Base-by-base conservation (phyloP, 164 flowering plant genomes). In the Nymphaea colorata region DNA sequence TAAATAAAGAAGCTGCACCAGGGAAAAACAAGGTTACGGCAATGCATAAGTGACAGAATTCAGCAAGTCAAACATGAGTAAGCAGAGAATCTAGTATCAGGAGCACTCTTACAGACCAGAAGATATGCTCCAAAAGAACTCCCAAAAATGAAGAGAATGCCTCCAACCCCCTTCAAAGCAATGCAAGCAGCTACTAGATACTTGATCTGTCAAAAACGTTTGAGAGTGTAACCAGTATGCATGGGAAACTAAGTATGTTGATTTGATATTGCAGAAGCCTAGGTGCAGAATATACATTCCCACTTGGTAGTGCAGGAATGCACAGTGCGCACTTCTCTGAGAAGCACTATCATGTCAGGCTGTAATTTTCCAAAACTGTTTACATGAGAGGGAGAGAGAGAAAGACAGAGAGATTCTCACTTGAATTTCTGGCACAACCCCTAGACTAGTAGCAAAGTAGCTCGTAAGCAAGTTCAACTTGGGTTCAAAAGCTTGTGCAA, bases 101-200 rank as follows among this genome's bases (percentile, higher is more conserved):
- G 12, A 14, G 7, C 12, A 47, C 12, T 47, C 53, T 45, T 45
- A 5, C 10, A 45, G 1, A 91, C 97, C 93, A 91, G 80, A 42
- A 91, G 86, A 64, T 64, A 81, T 53, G 98, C 96, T 70, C 96
- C 98, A 75, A 86, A 66, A 42, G 82, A 68, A 79, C 82, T 85
- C 68, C 91, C 88, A 63, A 91, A 83, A 63, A 91, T 76, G 65
- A 91, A 91, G 1, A 87, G 76, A 66, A 89, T 44, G 67, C 89
- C 86, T 59, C 97, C 97, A 57, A 86, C 47, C 7, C 87, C 86
- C 67, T 89, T 91, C 63, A 86, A 68, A 64, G 77, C 77, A n/a
- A 87, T 76, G 3, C 74, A 61, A 2, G 81, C 70, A 41, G 84
- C 82, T 41, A 83, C 86, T 18, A 87, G 3, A 43, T 81, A 79